Evolutionary conservation across 192 early-diverging fungal species (phyloP).

Genomic region (Pilaira anomala): DNA sequence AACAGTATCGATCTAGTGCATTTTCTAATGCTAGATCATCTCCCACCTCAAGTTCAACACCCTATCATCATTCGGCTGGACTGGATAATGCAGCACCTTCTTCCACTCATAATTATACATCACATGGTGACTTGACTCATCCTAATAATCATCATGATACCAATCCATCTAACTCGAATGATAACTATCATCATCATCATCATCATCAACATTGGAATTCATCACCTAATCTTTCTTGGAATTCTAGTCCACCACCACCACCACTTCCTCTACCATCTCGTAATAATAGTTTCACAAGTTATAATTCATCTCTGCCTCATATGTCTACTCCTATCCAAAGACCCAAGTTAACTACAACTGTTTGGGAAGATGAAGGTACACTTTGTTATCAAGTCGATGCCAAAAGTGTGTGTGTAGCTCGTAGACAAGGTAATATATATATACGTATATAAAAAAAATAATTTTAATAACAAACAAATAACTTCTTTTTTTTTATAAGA

Average conservation of each 20-base stretch:
- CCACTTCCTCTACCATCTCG: conserved; percentile 13
- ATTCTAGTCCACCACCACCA: conserved; percentile 9
- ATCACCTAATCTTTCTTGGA: conserved; percentile 17
- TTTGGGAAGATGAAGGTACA: conserved; percentile 81
- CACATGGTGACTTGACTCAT: conserved; percentile 3
- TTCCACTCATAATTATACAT: not conserved
- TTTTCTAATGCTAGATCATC: conserved; percentile 17
- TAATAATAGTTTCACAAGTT: not conserved
- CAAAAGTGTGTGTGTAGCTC: conserved; percentile 72
- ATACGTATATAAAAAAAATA: not conserved
- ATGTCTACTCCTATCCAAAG: conserved; percentile 34
- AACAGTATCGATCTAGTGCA: conserved; percentile 18
- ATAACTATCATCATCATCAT: conserved; percentile 1
- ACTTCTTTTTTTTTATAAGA: conserved; percentile 44
- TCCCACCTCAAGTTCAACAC: not conserved
- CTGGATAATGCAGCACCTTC: conserved; percentile 8
- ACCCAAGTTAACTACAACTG: conserved; percentile 64
- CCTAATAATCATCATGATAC: not conserved
- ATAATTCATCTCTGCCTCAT: conserved; percentile 25
- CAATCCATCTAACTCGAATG: not conserved
- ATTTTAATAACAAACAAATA: not conserved
- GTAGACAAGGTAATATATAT: conserved; percentile 52
- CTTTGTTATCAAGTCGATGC: conserved; percentile 78
- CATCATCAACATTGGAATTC: not conserved
- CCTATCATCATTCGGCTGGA: conserved; percentile 12